Evolutionary conservation across 2,329 filamentous ascomycete genomes (phyloP), one percentile per base, ranked within the genome.

Genomic region (Byssochlamys sp.): DNA sequence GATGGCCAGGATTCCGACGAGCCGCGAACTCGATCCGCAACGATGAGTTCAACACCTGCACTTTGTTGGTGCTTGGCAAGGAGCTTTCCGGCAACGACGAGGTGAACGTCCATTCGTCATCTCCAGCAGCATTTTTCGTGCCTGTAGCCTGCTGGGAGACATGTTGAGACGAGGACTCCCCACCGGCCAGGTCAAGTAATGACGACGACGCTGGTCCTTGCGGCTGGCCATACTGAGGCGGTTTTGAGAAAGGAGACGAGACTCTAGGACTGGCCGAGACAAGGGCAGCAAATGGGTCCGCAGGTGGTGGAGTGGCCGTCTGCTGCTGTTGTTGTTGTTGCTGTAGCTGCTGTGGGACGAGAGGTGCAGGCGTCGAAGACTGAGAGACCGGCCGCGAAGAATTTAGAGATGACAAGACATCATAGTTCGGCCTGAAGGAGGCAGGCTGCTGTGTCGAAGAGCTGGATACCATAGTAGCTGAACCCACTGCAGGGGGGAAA

Each of bases 101-200:
- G 2, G 89, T 85, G 71, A 97, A 97, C 26, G 85, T 88, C 91
- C 92, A 97, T 68, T 97, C 92, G 62, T 97, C 92, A 54, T 96
- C 92, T 52, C 89, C 84, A 54, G 71, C 64, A 5, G 70, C 60
- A 29, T 77, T 78, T 6, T 75, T 67, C 52, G 66, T 63, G 57
- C 62, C 67, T 62, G 58, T 66, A 66, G 60, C 24, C 66, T 61
- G 63, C 67, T 52, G 66, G 57, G 55, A 62, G 50, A 59, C 59
- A 4, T 69, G 60, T 49, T 69, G 58, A n/a, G 39, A 45, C 29
- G 64, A 56, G 50, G 59, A 57, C 24, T 65, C 52, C 35, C 59
- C 59, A 54, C 67, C 69, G 12, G 60, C 63, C 29, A 72, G 59
- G 55, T 74, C 71, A 51, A 74, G 65, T 35, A 75, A 59, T 14